Evolutionary conservation across 2,329 filamentous ascomycete species (phyloP), one percentile per base, ranked within the genome.

Genomic region (Didymellaceae sp.): DNA sequence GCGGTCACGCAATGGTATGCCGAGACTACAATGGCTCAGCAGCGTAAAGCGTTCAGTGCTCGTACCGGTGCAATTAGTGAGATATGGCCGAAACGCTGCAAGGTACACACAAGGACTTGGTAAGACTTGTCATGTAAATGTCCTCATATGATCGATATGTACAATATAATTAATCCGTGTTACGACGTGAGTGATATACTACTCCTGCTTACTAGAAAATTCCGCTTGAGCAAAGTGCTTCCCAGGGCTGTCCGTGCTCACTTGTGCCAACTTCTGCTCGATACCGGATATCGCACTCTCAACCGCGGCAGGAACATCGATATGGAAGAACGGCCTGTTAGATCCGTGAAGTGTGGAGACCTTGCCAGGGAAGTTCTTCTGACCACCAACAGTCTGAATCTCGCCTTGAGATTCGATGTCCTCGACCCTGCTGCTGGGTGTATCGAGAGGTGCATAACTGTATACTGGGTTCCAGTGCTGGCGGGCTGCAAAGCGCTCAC

Each of bases 381-480:
- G 49, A 21, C 52, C 47, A 21, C 46, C 44, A 16, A 54, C 50
- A 10, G 41, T 25, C n/a, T 51, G 49, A 14, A 64, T 63, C 28
- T 62, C 59, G 6, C 68, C 65, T 14, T 65, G 59, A 4, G 58
- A 59, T 39, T 68, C 62, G 5, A 55, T 55, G 44, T 82, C 80
- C 20, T 81, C 77, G 20, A 81, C 76, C 62, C 90, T 86, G 86
- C 6, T 79, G 78, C 0, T 84, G 84, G 1, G 88, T 87, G 0
- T 55, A 88, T 55, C 90, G 86, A 57, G 95, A 86, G 96, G 91
- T 2, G 93, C 90, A 17, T 97, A 91, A 67, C 86, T 91, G 79
- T 96, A 97, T 58, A 97, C 91, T n/a, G 91, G 90, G 71, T 90
- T 92, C 93, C 92, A 97, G 22, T 67, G 62, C 61, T 83, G 82